Base-by-base conservation (phyloP, 2,329 filamentous ascomycete species). In the Pleoardoris graminearum region DNA sequence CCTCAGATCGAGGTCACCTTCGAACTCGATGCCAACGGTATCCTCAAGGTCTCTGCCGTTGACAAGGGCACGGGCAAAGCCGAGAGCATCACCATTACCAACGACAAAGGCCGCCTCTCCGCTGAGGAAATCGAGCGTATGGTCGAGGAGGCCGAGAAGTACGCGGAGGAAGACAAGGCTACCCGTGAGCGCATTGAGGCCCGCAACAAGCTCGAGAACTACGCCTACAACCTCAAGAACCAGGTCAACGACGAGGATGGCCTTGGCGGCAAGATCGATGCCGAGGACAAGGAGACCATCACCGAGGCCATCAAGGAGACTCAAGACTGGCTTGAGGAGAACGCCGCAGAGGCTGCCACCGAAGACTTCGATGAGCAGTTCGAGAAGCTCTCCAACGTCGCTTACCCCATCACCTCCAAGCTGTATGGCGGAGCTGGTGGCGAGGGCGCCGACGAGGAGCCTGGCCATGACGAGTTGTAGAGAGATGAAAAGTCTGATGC, bases 321-420 rank as follows among this genome's bases (percentile, higher is more conserved):
- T 60, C 88, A 87, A 68, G 92, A 97, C 76, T 99, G 94, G 94
- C 87, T 99, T 55, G 92, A 97, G 67, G 91, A 96, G 85, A 95
- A 97, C 79, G 90, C 85, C 63, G 85, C 88, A 63, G 88, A 88
- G 47, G 94, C 94, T 60, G 85, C 82, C 64, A 83, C 91, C 54
- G 93, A 97, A 81, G 94, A 97, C 82, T 97, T 97, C 69, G 92
- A 97, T 79, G 94, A 99, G 85, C 93, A 97, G 83, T 96, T 95
- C 84, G 93, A 99, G 89, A 97, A 97, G 85, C 85, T 99, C 65
- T 95, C 90, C 69, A 89, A 89, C 76, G 90, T 97, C 61, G 94
- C 94, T 49, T 97, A 97, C 82, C 94, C 94, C 65, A 99, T 99
- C 80, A 99, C 94, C 68, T 96, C 90, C 82, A 99, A 99, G 86